These are phyloP conservation scores for Phyllosticta citribraziliensis DNA, from an alignment of 2,329 filamentous ascomycete genomes.

Conservation along the genomic window DNA sequence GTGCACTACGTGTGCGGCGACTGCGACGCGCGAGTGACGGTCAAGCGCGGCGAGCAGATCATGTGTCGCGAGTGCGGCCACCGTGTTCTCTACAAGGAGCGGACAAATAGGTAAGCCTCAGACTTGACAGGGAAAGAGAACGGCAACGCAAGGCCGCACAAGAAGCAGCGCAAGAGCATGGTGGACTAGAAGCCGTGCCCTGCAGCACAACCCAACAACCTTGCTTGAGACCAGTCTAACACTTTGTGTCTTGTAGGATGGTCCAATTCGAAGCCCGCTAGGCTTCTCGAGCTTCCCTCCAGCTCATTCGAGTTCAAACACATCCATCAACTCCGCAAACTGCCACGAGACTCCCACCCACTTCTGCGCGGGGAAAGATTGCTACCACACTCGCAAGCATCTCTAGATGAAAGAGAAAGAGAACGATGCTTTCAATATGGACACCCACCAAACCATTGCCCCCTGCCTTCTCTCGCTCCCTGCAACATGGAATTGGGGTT, in stretches of 20 bases:
- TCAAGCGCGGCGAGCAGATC: slow-evolving; percentile 72
- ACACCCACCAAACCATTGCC: too few relatives aligned
- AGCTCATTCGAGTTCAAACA: background rate
- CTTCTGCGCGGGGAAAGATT: background rate
- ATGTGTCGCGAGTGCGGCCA: slow-evolving; percentile 90
- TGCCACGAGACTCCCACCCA: background rate
- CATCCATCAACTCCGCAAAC: background rate
- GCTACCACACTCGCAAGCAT: too few relatives aligned
- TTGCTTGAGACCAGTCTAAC: background rate
- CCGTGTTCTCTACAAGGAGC: slow-evolving; percentile 92
- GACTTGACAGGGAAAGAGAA: background rate
- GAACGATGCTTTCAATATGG: too few relatives aligned
- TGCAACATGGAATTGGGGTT: too few relatives aligned
- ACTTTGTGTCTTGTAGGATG: slow-evolving; percentile 25
- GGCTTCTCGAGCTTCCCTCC: background rate
- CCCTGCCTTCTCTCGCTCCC: too few relatives aligned
- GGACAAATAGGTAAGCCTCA: slow-evolving; percentile 74
- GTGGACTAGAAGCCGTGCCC: background rate
- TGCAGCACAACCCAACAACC: background rate
- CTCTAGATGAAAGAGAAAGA: too few relatives aligned
- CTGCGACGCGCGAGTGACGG: slow-evolving; percentile 66
- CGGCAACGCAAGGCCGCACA: background rate
- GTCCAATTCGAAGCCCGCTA: slow-evolving; percentile 95
- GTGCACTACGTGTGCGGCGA: slow-evolving; percentile 60
- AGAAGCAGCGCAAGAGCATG: background rate